Percentiles rank a stretch among this genome's conserved stretches.
phyloP scores from a whole-genome alignment of 352 stramenopile genomes.

The Pythium insidiosum region DNA sequence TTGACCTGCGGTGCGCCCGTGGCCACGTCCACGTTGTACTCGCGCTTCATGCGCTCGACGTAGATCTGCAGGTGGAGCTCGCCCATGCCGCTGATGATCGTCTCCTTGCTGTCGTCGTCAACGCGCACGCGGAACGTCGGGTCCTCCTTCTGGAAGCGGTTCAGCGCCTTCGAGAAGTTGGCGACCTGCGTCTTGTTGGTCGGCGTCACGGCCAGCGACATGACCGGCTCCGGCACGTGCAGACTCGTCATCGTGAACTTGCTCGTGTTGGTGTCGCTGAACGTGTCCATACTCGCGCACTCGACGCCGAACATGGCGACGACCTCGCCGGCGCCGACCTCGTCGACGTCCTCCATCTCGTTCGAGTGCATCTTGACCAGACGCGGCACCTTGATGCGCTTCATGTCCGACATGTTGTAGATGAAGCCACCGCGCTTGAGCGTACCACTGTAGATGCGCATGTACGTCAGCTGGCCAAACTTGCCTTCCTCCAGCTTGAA shows the following conservation, averaged over 20 bases:
- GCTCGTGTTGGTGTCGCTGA: slow-evolving; percentile 83
- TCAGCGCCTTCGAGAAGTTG: slow-evolving; percentile 95
- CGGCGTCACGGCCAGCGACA: slow-evolving; percentile 96
- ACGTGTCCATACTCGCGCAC: slow-evolving; percentile 98
- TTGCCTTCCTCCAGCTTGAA: slow-evolving; percentile 99
- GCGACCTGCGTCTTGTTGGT: slow-evolving; percentile 91
- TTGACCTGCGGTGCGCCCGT: slow-evolving; percentile 95
- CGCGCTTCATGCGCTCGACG: slow-evolving; percentile 97
- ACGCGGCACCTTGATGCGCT: slow-evolving; percentile 94
- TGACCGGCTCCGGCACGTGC: slow-evolving; percentile 98
- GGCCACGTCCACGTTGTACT: slow-evolving; percentile 94
- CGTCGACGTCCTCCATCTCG: slow-evolving; percentile 99
- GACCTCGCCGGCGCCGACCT: slow-evolving; percentile 93
- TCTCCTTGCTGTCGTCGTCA: slow-evolving; percentile 97
- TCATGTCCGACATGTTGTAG: slow-evolving; percentile 87
- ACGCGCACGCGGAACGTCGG: slow-evolving; percentile 96
- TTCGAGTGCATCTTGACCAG: slow-evolving; percentile 99
- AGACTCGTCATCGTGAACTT: slow-evolving; percentile 96
- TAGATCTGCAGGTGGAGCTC: slow-evolving; percentile 99
- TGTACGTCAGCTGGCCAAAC: slow-evolving; percentile 99
- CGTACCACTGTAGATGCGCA: slow-evolving; percentile 88
- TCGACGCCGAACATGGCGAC: slow-evolving; percentile 99
- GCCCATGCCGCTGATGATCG: slow-evolving; percentile 98
- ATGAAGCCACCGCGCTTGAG: slow-evolving; percentile 84
- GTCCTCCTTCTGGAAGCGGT: slow-evolving; percentile 98